Percentiles rank a stretch among this genome's conserved stretches.
phyloP scores from a whole-genome alignment of 2,329 filamentous ascomycete genomes.

The Grosmannia clavigera region DNA sequence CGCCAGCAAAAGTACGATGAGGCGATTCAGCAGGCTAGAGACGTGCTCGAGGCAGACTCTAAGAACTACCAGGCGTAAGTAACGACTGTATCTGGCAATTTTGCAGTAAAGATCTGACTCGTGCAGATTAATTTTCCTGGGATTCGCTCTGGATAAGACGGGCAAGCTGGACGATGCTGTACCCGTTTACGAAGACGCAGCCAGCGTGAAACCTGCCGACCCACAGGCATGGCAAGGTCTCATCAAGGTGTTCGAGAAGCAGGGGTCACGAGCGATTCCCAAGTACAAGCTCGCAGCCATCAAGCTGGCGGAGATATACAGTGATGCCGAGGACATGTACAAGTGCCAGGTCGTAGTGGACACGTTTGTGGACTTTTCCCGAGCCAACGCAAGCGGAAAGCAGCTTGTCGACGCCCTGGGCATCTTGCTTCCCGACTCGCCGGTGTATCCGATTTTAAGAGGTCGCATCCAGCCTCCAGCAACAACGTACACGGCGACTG shows the following conservation, averaged over 20 bases:
- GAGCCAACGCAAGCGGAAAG: conserved; percentile 54
- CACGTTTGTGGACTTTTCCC: conserved; percentile 65
- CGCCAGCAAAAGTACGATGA: conserved; percentile 69
- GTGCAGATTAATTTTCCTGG: conserved; percentile 60
- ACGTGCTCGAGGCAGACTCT: conserved; percentile 58
- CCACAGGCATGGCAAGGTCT: conserved; percentile 86
- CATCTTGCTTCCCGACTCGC: conserved; percentile 65
- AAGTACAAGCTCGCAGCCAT: conserved; percentile 64
- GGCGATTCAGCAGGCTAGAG: conserved; percentile 55
- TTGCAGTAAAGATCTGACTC: background rate
- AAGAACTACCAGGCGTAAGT: conserved; percentile 71
- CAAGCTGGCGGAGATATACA: conserved; percentile 63
- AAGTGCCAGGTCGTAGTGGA: conserved; percentile 59
- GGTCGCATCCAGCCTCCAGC: conserved; percentile 70
- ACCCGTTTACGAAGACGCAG: conserved; percentile 60
- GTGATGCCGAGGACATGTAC: conserved; percentile 50
- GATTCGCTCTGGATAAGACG: conserved; percentile 71
- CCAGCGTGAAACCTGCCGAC: conserved; percentile 59
- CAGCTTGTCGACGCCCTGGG: conserved; percentile 69
- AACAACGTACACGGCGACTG: conserved; percentile 69
- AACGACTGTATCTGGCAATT: background rate
- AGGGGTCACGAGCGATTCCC: conserved; percentile 54
- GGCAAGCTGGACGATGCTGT: conserved; percentile 62
- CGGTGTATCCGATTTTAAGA: conserved; percentile 72
- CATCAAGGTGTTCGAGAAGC: conserved; percentile 72